phyloP scores from a whole-genome alignment of 1,139 yeast species.

The Candida pseudoviswanathii region DNA sequence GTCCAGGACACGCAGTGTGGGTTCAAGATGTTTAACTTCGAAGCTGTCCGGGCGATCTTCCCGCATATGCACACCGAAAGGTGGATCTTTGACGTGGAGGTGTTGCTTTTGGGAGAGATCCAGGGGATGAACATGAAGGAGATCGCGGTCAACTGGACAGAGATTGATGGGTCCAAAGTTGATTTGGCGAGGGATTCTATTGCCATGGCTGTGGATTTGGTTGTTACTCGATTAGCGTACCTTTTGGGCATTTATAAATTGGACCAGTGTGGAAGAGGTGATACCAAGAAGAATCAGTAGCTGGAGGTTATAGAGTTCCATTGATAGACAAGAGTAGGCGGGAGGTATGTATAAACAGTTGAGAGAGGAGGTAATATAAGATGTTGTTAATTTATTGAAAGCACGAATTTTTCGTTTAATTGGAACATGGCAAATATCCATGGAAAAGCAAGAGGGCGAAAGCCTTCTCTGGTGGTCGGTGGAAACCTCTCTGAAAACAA shows the following conservation, averaged over 20 bases:
- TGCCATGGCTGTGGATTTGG: slow-evolving; percentile 93
- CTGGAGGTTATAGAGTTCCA: background rate
- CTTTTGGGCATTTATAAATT: slow-evolving; percentile 73
- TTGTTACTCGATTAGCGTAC: slow-evolving; percentile 89
- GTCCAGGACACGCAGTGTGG: slow-evolving; percentile 97
- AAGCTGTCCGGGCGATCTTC: slow-evolving; percentile 65
- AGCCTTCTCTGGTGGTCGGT: too few species aligned
- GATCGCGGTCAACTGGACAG: slow-evolving; percentile 94
- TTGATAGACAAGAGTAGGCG: background rate
- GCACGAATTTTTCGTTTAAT: too few species aligned
- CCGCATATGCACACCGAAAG: slow-evolving; percentile 96
- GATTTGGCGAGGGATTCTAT: slow-evolving; percentile 90
- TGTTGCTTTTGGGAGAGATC: slow-evolving; percentile 75
- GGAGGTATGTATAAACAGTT: too few species aligned
- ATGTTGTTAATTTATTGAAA: too few species aligned
- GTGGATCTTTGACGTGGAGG: slow-evolving; percentile 97
- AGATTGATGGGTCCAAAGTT: slow-evolving; percentile 92
- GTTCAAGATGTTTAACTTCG: slow-evolving; percentile 82
- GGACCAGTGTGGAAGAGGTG: slow-evolving; percentile 28
- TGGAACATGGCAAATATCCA: too few species aligned
- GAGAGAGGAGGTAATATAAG: background rate
- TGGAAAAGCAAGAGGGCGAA: too few species aligned
- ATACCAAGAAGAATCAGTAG: slow-evolving; percentile 17
- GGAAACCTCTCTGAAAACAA: too few species aligned
- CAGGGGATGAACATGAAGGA: slow-evolving; percentile 70